Percentiles rank a stretch among this genome's conserved stretches.
Conservation (phyloP, 441 rosid species). For the Brassica balearica region DNA sequence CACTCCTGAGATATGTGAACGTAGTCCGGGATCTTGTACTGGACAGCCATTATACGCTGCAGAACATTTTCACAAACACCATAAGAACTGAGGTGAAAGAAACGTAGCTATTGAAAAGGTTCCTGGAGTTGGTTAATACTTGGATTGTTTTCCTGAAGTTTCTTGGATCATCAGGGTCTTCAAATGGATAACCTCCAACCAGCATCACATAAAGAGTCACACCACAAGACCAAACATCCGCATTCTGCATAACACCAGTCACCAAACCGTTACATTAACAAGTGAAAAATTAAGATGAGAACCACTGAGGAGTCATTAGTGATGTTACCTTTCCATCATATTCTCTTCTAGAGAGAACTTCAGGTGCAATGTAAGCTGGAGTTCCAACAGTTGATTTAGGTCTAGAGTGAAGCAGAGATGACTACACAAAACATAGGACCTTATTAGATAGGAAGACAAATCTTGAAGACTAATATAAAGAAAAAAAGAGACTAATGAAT, state of each 20-base stretch:
- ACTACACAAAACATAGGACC: conserved; percentile 46
- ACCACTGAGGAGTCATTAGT: conserved; percentile 2
- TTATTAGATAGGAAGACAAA: conserved; percentile 10
- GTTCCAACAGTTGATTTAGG: conserved; percentile 90
- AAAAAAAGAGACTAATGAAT: conserved; percentile 11
- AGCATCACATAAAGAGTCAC: conserved; percentile 94
- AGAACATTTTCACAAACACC: conserved; percentile 12
- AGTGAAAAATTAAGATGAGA: not conserved
- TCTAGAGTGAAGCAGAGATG: conserved; percentile 77
- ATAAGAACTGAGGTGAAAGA: not conserved
- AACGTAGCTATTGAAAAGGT: not conserved
- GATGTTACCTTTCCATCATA: conserved; percentile 75
- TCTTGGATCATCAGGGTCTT: conserved; percentile 84
- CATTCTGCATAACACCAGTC: conserved; percentile 56
- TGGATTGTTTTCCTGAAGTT: conserved; percentile 91
- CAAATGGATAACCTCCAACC: conserved; percentile 95
- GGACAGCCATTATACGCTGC: conserved; percentile 85
- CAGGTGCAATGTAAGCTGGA: conserved; percentile 86
- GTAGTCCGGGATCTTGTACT: conserved; percentile 87
- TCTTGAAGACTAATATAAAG: not conserved
- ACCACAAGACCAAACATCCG: conserved; percentile 99
- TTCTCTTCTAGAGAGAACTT: conserved; percentile 77
- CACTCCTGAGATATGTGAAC: conserved; percentile 88
- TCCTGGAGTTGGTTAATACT: conserved; percentile 42
- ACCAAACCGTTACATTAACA: conserved; percentile 19